Base-by-base conservation (phyloP, 1,139 yeast species). In the Taphrina sp. region DNA sequence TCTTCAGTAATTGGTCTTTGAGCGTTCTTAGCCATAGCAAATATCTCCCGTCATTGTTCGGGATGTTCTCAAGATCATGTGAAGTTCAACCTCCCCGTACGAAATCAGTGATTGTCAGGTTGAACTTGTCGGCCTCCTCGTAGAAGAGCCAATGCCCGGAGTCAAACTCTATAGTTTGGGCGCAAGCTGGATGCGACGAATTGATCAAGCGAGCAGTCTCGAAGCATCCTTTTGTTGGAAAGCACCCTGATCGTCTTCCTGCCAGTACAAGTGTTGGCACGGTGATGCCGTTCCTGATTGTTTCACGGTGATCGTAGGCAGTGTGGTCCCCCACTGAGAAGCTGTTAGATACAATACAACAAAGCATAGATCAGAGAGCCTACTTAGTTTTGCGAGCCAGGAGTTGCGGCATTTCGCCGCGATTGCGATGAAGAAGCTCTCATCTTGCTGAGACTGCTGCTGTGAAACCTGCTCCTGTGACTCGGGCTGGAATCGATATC, bases 111-210 rank as follows among this genome's bases (percentile, higher is more conserved):
- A 43, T 5, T 3, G 24, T 38, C 16, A 19, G 17, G 14, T 39
- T 49, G 54, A 49, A 49, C 24, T 37, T 35, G 34, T 19, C 39
- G 8, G 54, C n/a, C 20, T 49, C 54, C 17, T 49, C 54, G 36
- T 49, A 49, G 39, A 49, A 49, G 17, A 49, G 54, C 54, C 54
- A 49, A 28, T 49, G 54, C 14, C 54, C 54, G 10, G 54, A 49
- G 19, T 49, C 46, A 16, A 31, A 49, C 17, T 49, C 46, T n/a
- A 31, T 34, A 2, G 54, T 20, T 8, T 20, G 20, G 8, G 46
- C 44, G 5, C 12, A 2, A 3, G 36, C 39, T 10, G 35, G 10
- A 5, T 26, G 39, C 2, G 16, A 12, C 12, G 17, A 29, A 24
- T 49, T 49, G 33, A 49, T 23, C 24, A 49, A 24, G 12, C 39